Evolutionary conservation across 2,329 filamentous ascomycete genomes (phyloP).

Genomic region (Exophiala sp.): DNA sequence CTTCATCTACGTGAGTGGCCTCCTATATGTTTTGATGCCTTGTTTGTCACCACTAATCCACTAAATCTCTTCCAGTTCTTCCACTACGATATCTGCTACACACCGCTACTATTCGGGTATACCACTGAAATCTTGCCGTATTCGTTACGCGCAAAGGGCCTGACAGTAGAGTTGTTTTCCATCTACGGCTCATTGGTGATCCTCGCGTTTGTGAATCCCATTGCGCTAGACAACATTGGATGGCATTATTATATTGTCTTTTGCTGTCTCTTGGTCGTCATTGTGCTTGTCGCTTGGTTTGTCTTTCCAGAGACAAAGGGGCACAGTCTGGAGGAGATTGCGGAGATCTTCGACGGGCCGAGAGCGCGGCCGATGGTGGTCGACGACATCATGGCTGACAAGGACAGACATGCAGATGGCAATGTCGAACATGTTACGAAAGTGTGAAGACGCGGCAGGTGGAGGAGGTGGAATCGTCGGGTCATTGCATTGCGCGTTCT

Average conservation of each 20-base stretch:
- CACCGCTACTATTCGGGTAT: conserved; percentile 36
- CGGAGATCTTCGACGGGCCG: conserved; percentile 7
- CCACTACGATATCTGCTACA: conserved; percentile 37
- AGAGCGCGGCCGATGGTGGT: not conserved
- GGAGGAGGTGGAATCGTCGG: no score
- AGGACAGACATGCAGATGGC: not conserved
- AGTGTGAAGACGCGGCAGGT: not conserved
- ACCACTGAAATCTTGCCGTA: conserved; percentile 49
- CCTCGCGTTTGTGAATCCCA: conserved; percentile 34
- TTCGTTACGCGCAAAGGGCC: conserved; percentile 47
- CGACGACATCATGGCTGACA: not conserved
- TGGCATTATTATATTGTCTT: conserved; percentile 39
- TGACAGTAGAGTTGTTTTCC: conserved; percentile 32
- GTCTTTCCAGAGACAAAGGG: conserved; percentile 33
- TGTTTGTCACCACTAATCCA: not conserved
- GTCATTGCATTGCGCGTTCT: no score
- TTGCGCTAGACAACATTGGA: conserved; percentile 33
- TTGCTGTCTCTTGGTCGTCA: conserved; percentile 30
- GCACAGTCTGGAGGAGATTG: conserved; percentile 15
- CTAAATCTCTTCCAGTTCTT: not conserved
- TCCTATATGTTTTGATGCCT: conserved; percentile 32
- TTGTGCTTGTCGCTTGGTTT: conserved; percentile 27
- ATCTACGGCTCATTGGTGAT: conserved; percentile 29
- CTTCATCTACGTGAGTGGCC: conserved; percentile 35
- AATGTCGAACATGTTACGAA: not conserved